phyloP scores from a whole-genome alignment of 1,284 basidiomycete species.

The Xerocomus minutiporus region DNA sequence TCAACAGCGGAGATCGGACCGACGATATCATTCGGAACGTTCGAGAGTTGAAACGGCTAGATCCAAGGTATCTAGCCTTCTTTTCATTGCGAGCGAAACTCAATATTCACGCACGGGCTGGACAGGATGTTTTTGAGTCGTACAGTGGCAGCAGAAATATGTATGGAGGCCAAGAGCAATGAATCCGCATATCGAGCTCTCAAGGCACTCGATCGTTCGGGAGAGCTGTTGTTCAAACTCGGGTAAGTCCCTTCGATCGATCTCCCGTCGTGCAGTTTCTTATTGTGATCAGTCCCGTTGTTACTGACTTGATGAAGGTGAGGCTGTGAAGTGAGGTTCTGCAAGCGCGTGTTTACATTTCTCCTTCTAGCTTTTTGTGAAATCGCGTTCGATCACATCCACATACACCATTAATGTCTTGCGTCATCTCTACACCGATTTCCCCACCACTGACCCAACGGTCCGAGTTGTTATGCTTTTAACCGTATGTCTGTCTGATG shows the following conservation, averaged over 20 bases:
- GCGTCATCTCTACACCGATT: slow-evolving; percentile 58
- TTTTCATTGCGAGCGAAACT: slow-evolving; percentile 1
- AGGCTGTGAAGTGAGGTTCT: slow-evolving; percentile 2
- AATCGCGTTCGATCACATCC: slow-evolving; percentile 58
- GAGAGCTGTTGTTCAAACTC: slow-evolving; percentile 58
- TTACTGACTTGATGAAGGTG: slow-evolving; percentile 62
- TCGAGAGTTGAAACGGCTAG: slow-evolving; percentile 60
- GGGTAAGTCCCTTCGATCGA: slow-evolving; percentile 38
- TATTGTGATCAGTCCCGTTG: slow-evolving; percentile 41
- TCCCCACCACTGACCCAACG: slow-evolving; percentile 51
- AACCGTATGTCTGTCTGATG: slow-evolving; percentile 52
- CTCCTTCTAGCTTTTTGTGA: slow-evolving; percentile 55
- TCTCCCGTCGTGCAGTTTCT: slow-evolving; percentile 7
- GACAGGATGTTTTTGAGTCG: slow-evolving; percentile 72
- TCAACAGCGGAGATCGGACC: slow-evolving; percentile 46
- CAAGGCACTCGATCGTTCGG: slow-evolving; percentile 57
- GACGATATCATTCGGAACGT: slow-evolving; percentile 65
- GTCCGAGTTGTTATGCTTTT: slow-evolving; percentile 66
- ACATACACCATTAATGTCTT: slow-evolving; percentile 47
- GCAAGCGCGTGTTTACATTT: slow-evolving; percentile 9
- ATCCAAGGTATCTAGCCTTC: slow-evolving; percentile 45
- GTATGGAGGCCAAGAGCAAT: slow-evolving; percentile 70
- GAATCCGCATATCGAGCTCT: slow-evolving; percentile 62
- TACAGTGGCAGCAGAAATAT: slow-evolving; percentile 72
- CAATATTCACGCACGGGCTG: slow-evolving; percentile 8